Evolutionary conservation across 225 moss, liverwort and hornwort genomes (phyloP).

Genomic region (Pleurozium schreberi): DNA sequence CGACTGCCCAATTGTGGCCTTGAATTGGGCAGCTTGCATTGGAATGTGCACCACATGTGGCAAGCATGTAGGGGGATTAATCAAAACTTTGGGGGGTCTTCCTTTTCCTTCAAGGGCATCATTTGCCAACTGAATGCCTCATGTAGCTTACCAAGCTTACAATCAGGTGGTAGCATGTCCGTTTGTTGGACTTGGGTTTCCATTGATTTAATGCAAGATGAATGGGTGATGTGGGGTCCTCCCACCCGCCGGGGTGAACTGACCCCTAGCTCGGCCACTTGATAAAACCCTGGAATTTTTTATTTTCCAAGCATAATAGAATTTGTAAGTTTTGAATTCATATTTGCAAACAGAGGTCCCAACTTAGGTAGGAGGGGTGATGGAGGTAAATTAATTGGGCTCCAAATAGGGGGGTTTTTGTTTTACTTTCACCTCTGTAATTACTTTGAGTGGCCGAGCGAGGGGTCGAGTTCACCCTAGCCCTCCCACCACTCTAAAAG

Average conservation of each 20-base stretch:
- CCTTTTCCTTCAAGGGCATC: background rate
- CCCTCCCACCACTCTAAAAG: accelerated
- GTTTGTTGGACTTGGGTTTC: background rate
- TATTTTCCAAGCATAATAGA: no score
- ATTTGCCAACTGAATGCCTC: background rate
- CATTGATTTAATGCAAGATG: background rate
- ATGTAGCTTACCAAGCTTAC: background rate
- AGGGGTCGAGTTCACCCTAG: no score
- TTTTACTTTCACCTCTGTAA: no score
- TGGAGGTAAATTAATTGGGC: no score
- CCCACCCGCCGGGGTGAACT: no score
- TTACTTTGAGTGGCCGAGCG: no score
- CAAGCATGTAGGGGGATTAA: background rate
- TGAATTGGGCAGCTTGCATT: background rate
- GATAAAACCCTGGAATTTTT: no score
- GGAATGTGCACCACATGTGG: conserved; percentile 5
- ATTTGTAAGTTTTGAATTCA: no score
- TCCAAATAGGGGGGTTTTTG: no score
- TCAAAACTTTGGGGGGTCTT: background rate
- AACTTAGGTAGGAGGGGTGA: no score
- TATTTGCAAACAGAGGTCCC: no score
- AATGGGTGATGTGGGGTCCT: background rate
- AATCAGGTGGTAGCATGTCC: background rate
- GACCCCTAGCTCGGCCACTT: no score
- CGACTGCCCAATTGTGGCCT: background rate